Conservation (phyloP, 2,329 filamentous ascomycete species). For the Monilinia aucupariae region DNA sequence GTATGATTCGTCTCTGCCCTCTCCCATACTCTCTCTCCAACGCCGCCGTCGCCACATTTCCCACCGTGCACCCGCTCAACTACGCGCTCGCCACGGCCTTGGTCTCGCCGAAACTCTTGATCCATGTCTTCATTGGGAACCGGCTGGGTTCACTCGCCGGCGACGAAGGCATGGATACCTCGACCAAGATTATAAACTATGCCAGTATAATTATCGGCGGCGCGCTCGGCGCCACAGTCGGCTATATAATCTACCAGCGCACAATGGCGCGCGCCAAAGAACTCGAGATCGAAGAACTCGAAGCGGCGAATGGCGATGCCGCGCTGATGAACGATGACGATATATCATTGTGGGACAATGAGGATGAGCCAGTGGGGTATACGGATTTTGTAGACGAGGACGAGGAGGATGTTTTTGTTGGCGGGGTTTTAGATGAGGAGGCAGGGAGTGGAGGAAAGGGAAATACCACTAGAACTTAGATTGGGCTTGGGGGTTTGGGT, state of each 20-base stretch:
- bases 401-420: conserved; percentile 28
- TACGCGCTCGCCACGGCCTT: conserved; percentile 80
- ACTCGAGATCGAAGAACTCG: conserved; percentile 39
- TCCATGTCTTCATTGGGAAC: conserved; percentile 88
- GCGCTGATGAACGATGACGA: conserved; percentile 34
- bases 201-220: conserved; percentile 69
- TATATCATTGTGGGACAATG: conserved; percentile 34
- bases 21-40: conserved; percentile 91
- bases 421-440: conserved; percentile 24
- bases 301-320: conserved; percentile 22
- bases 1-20: conserved; percentile 88
- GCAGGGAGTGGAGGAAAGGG: conserved; percentile 13
- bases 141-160: conserved; percentile 75
- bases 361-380: conserved; percentile 24
- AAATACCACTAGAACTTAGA: conserved; percentile 9
- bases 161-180: conserved; percentile 73
- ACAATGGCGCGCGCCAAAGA: conserved; percentile 59
- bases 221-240: conserved; percentile 67
- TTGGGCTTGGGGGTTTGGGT: neutral
- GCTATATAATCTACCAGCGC: conserved; percentile 75
- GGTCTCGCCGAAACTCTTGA: conserved; percentile 77
- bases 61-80: conserved; percentile 68
- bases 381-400: conserved; percentile 32
- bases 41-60: conserved; percentile 89
- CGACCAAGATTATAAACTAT: conserved; percentile 79